Evolutionary conservation across 2,329 filamentous ascomycete species (phyloP).

Genomic region (Lachnellula subtilissima): DNA sequence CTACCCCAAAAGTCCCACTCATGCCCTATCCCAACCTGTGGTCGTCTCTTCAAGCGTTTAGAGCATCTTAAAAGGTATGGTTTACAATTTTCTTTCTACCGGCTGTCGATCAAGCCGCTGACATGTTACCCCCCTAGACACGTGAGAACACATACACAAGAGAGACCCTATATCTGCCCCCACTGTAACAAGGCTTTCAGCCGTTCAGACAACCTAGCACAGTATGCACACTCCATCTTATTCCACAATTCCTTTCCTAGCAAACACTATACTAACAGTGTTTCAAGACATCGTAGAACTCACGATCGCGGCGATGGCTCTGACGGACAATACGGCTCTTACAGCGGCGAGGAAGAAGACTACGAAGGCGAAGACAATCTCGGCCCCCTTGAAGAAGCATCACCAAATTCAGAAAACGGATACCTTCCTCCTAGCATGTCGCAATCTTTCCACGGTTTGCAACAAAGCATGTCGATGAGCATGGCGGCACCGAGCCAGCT

Average conservation of each 20-base stretch:
- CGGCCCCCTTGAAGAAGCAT: conserved; percentile 73
- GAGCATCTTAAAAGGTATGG: conserved; percentile 98
- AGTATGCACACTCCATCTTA: conserved; percentile 55
- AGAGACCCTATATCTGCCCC: conserved; percentile 95
- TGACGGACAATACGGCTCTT: conserved; percentile 53
- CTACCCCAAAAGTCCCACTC: conserved; percentile 96
- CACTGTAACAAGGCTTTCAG: conserved; percentile 99
- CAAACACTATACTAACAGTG: conserved; percentile 21
- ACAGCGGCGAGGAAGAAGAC: conserved; percentile 72
- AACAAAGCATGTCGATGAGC: conserved; percentile 23
- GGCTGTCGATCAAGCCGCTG: conserved; percentile 41
- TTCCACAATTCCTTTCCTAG: conserved; percentile 16
- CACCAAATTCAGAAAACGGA: conserved; percentile 64
- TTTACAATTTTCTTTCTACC: conserved; percentile 36
- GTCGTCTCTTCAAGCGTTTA: conserved; percentile 95
- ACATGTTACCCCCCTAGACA: conserved; percentile 62
- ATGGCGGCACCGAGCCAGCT: conserved; percentile 36
- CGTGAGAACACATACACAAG: conserved; percentile 98
- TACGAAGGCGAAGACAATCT: conserved; percentile 78
- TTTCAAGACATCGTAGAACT: conserved; percentile 61
- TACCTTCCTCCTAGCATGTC: conserved; percentile 43
- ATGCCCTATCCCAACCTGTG: conserved; percentile 97
- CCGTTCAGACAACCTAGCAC: conserved; percentile 95
- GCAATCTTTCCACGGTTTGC: conserved; percentile 21
- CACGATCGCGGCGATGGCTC: conserved; percentile 74